Percentiles rank a stretch among this genome's conserved stretches.
These are phyloP conservation scores for Bimuria novae-zelandiae DNA, from an alignment of 2,329 filamentous ascomycete genomes.

Conservation along the genomic window DNA sequence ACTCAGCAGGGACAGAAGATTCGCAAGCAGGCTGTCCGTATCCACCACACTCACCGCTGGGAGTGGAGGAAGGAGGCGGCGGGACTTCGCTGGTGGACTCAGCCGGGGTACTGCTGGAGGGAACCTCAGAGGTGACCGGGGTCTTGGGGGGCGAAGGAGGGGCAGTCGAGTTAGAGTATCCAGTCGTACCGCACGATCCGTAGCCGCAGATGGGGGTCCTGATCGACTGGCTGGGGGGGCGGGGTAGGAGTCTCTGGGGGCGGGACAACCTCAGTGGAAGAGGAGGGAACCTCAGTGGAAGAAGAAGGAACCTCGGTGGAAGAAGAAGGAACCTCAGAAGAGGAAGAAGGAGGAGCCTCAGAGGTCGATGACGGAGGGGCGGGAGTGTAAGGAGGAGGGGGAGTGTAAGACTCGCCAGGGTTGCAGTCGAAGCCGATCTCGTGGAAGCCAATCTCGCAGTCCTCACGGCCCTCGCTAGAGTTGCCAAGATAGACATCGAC, in stretches of 20 bases:
- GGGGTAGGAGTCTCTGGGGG: slow-evolving; percentile 2
- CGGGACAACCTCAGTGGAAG: not conserved
- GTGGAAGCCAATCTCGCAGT: slow-evolving; percentile 75
- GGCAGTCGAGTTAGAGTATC: slow-evolving; percentile 5
- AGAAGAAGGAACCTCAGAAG: not conserved
- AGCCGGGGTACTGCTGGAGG: not conserved
- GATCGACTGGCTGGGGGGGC: slow-evolving; percentile 3
- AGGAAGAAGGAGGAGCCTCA: not conserved
- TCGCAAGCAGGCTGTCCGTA: slow-evolving; percentile 12
- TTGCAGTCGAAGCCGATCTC: slow-evolving; percentile 76
- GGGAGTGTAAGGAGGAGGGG: slow-evolving; percentile 20
- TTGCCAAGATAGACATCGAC: slow-evolving; percentile 70
- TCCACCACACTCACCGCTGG: slow-evolving; percentile 13
- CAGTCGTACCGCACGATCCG: slow-evolving; percentile 3
- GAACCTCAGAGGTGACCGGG: not conserved
- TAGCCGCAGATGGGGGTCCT: slow-evolving; percentile 3
- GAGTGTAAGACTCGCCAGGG: slow-evolving; percentile 27
- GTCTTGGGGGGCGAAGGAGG: slow-evolving; percentile 4
- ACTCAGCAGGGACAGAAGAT: slow-evolving; percentile 1
- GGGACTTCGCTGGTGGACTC: not conserved
- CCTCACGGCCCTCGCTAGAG: slow-evolving; percentile 53
- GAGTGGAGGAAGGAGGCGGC: not conserved
- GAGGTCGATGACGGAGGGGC: slow-evolving; percentile 12
- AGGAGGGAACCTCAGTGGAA: no score
- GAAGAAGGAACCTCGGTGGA: not conserved